Evolutionary conservation across 129 eudicot species (phyloP).

Genomic region (Lactuca saligna): DNA sequence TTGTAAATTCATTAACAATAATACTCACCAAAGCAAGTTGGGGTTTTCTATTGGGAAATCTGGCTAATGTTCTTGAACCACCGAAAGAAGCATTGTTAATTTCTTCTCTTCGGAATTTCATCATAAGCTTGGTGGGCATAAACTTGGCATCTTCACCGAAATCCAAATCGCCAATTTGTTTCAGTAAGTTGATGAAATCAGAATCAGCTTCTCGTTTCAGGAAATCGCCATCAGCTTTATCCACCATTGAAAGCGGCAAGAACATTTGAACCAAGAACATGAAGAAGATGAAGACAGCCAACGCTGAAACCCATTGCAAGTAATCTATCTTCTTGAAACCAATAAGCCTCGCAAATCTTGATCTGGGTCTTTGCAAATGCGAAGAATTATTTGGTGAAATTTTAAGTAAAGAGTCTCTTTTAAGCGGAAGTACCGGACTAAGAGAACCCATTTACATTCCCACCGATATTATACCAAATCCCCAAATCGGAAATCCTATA

Average conservation of each 20-base stretch:
- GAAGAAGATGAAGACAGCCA: conserved; percentile 51
- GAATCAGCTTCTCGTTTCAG: conserved; percentile 18
- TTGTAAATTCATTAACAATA: neutral
- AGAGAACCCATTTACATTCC: conserved; percentile 78
- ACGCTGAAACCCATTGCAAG: conserved; percentile 70
- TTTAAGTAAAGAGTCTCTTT: conserved; percentile 46
- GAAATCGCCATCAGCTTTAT: conserved; percentile 30
- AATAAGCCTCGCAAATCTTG: conserved; percentile 66
- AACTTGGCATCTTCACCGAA: conserved; percentile 79
- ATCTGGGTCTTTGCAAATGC: conserved; percentile 62
- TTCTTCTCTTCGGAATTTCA: conserved; percentile 53
- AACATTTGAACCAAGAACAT: conserved; percentile 39
- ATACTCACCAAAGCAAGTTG: conserved; percentile 79
- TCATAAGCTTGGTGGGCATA: conserved; percentile 52
- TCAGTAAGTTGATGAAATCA: conserved; percentile 18
- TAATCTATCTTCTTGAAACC: conserved; percentile 63
- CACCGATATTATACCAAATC: conserved; percentile 8
- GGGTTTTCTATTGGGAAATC: conserved; percentile 77
- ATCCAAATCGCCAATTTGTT: conserved; percentile 54
- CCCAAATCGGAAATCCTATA: conserved; percentile 20
- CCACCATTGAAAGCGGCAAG: conserved; percentile 35
- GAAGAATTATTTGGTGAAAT: conserved; percentile 31
- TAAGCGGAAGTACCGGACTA: conserved; percentile 57
- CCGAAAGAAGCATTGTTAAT: conserved; percentile 36
- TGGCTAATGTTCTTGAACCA: conserved; percentile 40